Conservation (phyloP, 2,329 filamentous ascomycete genomes). For the Xylariales sp. region DNA sequence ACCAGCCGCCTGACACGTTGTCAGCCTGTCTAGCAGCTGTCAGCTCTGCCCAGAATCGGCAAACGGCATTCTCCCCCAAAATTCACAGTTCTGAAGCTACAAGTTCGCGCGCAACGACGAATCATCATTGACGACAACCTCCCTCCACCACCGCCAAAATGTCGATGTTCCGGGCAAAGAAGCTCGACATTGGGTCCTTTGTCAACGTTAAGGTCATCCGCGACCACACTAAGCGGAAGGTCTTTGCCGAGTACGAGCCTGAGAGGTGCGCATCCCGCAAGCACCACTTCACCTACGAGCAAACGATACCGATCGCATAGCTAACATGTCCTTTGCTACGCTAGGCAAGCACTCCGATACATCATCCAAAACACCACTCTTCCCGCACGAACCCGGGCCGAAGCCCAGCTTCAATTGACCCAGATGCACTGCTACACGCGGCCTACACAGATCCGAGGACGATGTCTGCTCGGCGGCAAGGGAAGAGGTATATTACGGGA, state of each 20-base stretch:
- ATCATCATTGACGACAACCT: slow-evolving; percentile 26
- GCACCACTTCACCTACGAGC: neutral
- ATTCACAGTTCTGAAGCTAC: slow-evolving; percentile 31
- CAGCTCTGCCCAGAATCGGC: neutral
- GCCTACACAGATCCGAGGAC: slow-evolving; percentile 91
- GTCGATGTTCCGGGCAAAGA: slow-evolving; percentile 90
- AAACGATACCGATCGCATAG: slow-evolving; percentile 7
- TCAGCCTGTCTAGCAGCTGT: slow-evolving; percentile 15
- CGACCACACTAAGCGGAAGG: slow-evolving; percentile 96
- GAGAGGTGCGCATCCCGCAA: slow-evolving; percentile 73
- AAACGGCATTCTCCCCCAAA: slow-evolving; percentile 39
- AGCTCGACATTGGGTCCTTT: slow-evolving; percentile 88
- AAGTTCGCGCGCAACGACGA: slow-evolving; percentile 16
- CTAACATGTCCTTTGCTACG: slow-evolving; percentile 52
- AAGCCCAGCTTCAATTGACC: slow-evolving; percentile 91
- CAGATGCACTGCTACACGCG: slow-evolving; percentile 98
- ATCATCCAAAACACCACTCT: slow-evolving; percentile 93
- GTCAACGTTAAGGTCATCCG: slow-evolving; percentile 88
- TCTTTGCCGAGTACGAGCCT: slow-evolving; percentile 86
- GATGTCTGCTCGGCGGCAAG: slow-evolving; percentile 92
- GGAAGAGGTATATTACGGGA: slow-evolving; percentile 90
- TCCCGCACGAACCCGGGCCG: slow-evolving; percentile 81
- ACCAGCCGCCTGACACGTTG: neutral
- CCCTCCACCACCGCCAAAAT: slow-evolving; percentile 59
- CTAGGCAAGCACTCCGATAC: slow-evolving; percentile 90